Conservation (phyloP, 2,329 filamentous ascomycete genomes). For the Bipolaris sorokiniana region DNA sequence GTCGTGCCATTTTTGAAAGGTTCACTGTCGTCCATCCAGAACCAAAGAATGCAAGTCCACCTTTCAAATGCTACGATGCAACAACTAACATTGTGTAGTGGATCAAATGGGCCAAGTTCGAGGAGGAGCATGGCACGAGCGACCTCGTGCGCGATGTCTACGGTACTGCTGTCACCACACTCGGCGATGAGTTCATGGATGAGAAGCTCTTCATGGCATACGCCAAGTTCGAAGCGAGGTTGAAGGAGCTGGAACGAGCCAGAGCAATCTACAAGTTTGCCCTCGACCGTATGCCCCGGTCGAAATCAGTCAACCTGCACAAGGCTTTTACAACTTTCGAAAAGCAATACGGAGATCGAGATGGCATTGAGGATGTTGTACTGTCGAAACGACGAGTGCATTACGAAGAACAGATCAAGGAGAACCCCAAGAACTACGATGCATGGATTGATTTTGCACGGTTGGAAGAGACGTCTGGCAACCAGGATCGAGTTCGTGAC, state of each 20-base stretch:
- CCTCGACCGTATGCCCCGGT: slow-evolving; percentile 86
- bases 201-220: slow-evolving; percentile 96
- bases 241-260: slow-evolving; percentile 93
- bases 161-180: slow-evolving; percentile 81
- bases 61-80: neutral
- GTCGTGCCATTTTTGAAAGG: slow-evolving; percentile 85
- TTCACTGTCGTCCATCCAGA: slow-evolving; percentile 95
- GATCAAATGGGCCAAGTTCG: slow-evolving; percentile 98
- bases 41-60: slow-evolving; percentile 68
- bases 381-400: slow-evolving; percentile 90
- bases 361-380: slow-evolving; percentile 94
- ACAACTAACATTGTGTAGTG: slow-evolving; percentile 4
- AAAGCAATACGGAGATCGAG: slow-evolving; percentile 93
- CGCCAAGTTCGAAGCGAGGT: slow-evolving; percentile 89
- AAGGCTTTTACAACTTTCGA: slow-evolving; percentile 97
- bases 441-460: slow-evolving; percentile 95
- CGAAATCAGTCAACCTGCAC: slow-evolving; percentile 82
- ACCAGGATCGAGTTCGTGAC: slow-evolving; percentile 83
- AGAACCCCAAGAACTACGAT: slow-evolving; percentile 96
- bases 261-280: slow-evolving; percentile 97
- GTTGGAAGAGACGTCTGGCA: slow-evolving; percentile 83
- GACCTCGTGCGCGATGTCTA: slow-evolving; percentile 93
- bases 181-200: slow-evolving; percentile 95
- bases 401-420: slow-evolving; percentile 92
- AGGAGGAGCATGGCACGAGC: slow-evolving; percentile 92